These are phyloP conservation scores for Fusarium sp. DNA, from an alignment of 2,329 filamentous ascomycete genomes.

Conservation along the genomic window DNA sequence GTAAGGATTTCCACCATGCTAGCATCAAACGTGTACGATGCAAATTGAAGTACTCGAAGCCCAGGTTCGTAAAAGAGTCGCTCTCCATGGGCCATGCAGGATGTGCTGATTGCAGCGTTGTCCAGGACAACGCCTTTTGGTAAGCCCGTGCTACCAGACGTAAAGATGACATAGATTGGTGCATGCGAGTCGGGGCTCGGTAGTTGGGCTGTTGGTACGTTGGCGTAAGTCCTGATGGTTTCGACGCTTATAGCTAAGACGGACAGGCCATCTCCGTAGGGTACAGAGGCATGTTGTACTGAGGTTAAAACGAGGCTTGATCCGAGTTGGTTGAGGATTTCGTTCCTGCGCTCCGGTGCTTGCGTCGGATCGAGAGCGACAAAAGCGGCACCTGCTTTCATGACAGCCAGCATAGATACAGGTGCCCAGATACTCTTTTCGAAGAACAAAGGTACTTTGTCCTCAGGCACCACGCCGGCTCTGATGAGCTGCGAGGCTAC, in stretches of 20 bases:
- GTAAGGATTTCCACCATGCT: neutral
- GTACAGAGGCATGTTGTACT: neutral
- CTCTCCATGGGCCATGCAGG: neutral
- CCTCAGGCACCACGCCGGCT: neutral
- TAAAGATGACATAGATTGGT: conserved; percentile 61
- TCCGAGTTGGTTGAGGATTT: neutral
- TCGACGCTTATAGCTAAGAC: neutral
- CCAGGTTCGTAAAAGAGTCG: neutral
- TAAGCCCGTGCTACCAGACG: conserved; percentile 66
- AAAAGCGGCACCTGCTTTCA: neutral
- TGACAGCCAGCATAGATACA: neutral
- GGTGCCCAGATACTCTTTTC: neutral
- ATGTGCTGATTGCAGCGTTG: neutral
- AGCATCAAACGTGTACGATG: neutral
- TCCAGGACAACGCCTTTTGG: neutral
- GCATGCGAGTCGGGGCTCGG: neutral
- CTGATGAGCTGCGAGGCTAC: neutral
- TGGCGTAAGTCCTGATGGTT: neutral
- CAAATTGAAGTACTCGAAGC: neutral
- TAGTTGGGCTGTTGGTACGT: neutral
- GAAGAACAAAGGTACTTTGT: neutral
- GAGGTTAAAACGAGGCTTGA: neutral
- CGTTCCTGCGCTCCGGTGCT: neutral
- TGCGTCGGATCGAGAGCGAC: neutral
- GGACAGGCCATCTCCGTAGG: neutral